Evolutionary conservation across 331 rosid species (phyloP), one percentile per base, ranked within the genome.

Genomic region (Arachis monticola): DNA sequence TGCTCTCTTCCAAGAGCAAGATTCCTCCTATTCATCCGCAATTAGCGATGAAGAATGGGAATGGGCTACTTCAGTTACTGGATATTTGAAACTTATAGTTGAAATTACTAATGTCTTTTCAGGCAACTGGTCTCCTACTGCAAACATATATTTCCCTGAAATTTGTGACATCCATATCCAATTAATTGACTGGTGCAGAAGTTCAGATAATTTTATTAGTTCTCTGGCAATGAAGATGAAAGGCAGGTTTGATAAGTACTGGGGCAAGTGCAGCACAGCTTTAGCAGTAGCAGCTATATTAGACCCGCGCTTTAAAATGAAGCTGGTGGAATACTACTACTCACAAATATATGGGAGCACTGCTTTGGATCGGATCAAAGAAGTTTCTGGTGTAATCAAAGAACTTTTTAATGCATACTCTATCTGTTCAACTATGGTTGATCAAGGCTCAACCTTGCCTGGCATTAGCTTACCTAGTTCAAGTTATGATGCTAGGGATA

Each of bases 241-340:
- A 80, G 83, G 87, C 30, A 87, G 83, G 78, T 95, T 92, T 66
- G 99, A 92, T 79, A 85, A 85, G 81, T 95, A 95, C 80, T 95
- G 99, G 99, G 87, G 87, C 89, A 95, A 90, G 81, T 95, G 99
- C 85, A 88, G 96, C 74, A 79, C 84, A 79, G 79, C 93, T 80
- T 77, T 95, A 84, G 97, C 99, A 30, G 79, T 95, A 30, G 99
- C 96, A 14, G 96, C 92, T 6, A 85, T 95, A 64, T 78, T 95
- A 87, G 99, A 95, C 83, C 99, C 99, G 46, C 87, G 97, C 50
- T 95, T 92, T 80, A 92, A 92, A 83, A 88, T 92, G 92, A 95
- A 90, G 86, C 79, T 95, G 83, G 96, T 95, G 44, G 99, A 95
- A 80, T 95, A 95, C 69, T 95, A 95, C 87, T 95, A 95, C 77